Evolutionary conservation across 1,284 basidiomycete species (phyloP).

Genomic region (Austroboletus novae-zelandiae): DNA sequence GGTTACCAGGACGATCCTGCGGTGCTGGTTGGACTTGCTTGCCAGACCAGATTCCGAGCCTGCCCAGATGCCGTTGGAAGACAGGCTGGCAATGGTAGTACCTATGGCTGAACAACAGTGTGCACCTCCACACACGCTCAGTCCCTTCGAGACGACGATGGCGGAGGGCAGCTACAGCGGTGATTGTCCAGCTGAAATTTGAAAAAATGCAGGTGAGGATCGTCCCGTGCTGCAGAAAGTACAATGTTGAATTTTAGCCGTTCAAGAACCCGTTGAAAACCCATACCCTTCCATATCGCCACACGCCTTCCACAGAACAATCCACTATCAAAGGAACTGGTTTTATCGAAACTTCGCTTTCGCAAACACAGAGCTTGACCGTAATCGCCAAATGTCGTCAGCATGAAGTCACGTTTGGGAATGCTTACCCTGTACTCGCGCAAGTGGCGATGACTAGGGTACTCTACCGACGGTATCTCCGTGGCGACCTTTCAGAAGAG

Average conservation of each 20-base stretch:
- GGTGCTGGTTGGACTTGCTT: slow-evolving; percentile 45
- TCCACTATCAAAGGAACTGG: slow-evolving; percentile 38
- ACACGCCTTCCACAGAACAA: slow-evolving; percentile 33
- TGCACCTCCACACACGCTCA: slow-evolving; percentile 25
- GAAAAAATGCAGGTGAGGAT: slow-evolving; percentile 13
- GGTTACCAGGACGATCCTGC: slow-evolving; percentile 11
- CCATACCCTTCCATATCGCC: slow-evolving; percentile 50
- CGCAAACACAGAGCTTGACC: slow-evolving; percentile 23
- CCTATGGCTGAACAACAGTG: slow-evolving; percentile 40
- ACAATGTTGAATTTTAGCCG: background rate
- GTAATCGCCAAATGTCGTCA: slow-evolving; percentile 22
- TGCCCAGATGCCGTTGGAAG: slow-evolving; percentile 27
- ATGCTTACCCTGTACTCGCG: too few species aligned
- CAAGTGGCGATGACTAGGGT: too few species aligned
- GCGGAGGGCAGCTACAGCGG: slow-evolving; percentile 43
- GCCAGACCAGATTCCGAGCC: slow-evolving; percentile 17
- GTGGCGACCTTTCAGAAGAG: too few species aligned
- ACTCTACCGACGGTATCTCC: too few species aligned
- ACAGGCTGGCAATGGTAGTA: slow-evolving; percentile 42
- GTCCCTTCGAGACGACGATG: slow-evolving; percentile 42
- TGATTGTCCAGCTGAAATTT: slow-evolving; percentile 36
- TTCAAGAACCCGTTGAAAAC: slow-evolving; percentile 43
- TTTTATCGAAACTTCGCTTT: slow-evolving; percentile 22
- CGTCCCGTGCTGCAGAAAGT: background rate
- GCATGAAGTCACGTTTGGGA: too few species aligned